phyloP scores from a whole-genome alignment of 108 stramenopile species.

The Cyclotella atomus region DNA sequence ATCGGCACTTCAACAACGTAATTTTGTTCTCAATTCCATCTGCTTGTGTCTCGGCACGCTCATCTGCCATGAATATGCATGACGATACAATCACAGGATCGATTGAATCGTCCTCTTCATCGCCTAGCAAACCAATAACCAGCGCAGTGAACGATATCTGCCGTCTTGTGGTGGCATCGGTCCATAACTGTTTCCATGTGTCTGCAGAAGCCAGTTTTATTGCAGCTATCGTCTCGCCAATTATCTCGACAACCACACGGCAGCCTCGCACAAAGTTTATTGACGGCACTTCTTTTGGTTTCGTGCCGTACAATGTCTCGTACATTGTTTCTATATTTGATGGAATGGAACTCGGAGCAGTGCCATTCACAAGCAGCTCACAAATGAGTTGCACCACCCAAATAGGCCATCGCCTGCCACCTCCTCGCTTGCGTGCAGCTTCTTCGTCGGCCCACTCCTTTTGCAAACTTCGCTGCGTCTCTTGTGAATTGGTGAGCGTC shows the following conservation, averaged over 20 bases:
- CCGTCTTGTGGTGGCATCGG: constrained; percentile 22
- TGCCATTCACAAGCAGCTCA: constrained; percentile 22
- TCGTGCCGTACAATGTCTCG: not conserved
- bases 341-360: constrained; percentile 2
- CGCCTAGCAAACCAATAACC: constrained; percentile 18
- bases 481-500: too few relatives aligned
- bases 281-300: constrained; percentile 10
- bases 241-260: constrained; percentile 4
- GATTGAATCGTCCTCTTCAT: constrained; percentile 5
- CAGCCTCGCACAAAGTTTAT: constrained; percentile 4
- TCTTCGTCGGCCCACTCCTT: constrained; percentile 7
- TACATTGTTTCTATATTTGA: constrained; percentile 7
- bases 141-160: constrained; percentile 20
- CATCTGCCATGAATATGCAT: constrained; percentile 27
- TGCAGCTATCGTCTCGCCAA: constrained; percentile 24
- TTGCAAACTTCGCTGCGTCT: not conserved
- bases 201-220: constrained; percentile 8
- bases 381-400: constrained; percentile 31
- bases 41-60: constrained; percentile 14
- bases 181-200: constrained; percentile 24
- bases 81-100: constrained; percentile 34
- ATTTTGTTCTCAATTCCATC: constrained; percentile 15
- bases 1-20: not conserved
- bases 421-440: constrained; percentile 1
- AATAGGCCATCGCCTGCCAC: constrained; percentile 5